Base-by-base conservation (phyloP, 805 yeast species). In the Yarrowia porcina region DNA sequence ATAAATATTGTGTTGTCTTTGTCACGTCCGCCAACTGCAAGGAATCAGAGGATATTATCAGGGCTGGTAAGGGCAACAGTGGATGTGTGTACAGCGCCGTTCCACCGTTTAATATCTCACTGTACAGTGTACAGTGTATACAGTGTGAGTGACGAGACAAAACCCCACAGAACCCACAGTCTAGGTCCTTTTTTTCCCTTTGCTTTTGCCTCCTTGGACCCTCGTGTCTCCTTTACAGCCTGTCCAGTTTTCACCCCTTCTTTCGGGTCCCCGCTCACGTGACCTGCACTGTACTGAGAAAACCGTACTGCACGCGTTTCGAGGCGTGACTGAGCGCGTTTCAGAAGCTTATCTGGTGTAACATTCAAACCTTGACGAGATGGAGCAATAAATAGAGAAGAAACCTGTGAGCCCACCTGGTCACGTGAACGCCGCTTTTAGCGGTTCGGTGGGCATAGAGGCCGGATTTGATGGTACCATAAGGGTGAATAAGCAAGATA, bases 261-360 rank as follows among this genome's bases (percentile, higher is more conserved):
- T 12, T 45, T 45, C n/a, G 18, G 28, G 38, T 35, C 47, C 28
- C 21, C 36, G 52, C 27, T 28, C 52, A 45, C 52, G 52, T 45
- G 52, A 45, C 20, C 20, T 9, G 17, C 25, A 15, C 50, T 45
- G 50, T 45, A 45, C 25, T 12, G 44, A 13, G 44, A 15, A 27
- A 45, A 27, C 50, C 28, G 23, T 27, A 45, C 36, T 25, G 49
- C 32, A 45, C 52, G 52, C 52, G 52, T 45, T 30, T 13, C 13
- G 25, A 20, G 52, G 52, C 52, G 52, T 45, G 52, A 45, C 52
- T 3, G 36, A 45, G 52, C 52, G 52, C 52, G 52, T 45, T 45
- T 45, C n/a, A 18, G 21, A 30, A 45, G 17, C 2, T 12, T 45
- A 45, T 12, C 15, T 8, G 17, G 3, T 9, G 4, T 30, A 30